These are phyloP conservation scores for Cordyceps pruinosa DNA, from an alignment of 2,329 filamentous ascomycete species.

Conservation along the genomic window DNA sequence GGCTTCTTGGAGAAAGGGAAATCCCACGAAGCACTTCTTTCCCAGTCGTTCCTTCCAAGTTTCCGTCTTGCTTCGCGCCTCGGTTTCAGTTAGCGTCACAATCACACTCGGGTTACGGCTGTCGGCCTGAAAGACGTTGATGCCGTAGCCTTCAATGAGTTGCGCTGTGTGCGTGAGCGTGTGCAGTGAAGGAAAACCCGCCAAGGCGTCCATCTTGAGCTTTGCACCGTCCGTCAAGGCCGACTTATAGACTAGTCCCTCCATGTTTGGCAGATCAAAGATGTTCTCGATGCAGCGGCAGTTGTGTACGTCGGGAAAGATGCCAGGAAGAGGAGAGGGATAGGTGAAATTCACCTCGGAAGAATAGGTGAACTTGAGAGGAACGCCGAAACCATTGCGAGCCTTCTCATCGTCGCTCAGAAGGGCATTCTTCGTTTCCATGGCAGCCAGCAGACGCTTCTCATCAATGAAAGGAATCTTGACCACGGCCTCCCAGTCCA, in stretches of 20 bases:
- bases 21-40: constrained; percentile 82
- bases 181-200: constrained; percentile 86
- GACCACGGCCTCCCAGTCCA: constrained; percentile 98
- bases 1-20: constrained; percentile 91
- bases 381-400: constrained; percentile 86
- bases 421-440: constrained; percentile 74
- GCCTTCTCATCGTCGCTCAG: constrained; percentile 72
- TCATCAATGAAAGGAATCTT: constrained; percentile 99
- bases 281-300: constrained; percentile 95
- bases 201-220: constrained; percentile 73
- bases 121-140: constrained; percentile 92
- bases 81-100: constrained; percentile 71
- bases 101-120: constrained; percentile 96
- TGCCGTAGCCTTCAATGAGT: constrained; percentile 66
- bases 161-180: constrained; percentile 76
- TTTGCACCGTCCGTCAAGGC: constrained; percentile 81
- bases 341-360: constrained; percentile 72
- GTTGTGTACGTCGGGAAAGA: constrained; percentile 81
- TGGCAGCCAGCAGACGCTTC: constrained; percentile 72
- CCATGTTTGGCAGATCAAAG: constrained; percentile 87
- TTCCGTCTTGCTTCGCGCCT: constrained; percentile 61
- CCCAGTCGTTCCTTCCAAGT: constrained; percentile 74
- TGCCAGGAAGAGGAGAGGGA: constrained; percentile 76
- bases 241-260: constrained; percentile 77
- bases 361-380: constrained; percentile 86